phyloP scores from a whole-genome alignment of 2,329 filamentous ascomycete genomes.

The Cytospora piceicola region DNA sequence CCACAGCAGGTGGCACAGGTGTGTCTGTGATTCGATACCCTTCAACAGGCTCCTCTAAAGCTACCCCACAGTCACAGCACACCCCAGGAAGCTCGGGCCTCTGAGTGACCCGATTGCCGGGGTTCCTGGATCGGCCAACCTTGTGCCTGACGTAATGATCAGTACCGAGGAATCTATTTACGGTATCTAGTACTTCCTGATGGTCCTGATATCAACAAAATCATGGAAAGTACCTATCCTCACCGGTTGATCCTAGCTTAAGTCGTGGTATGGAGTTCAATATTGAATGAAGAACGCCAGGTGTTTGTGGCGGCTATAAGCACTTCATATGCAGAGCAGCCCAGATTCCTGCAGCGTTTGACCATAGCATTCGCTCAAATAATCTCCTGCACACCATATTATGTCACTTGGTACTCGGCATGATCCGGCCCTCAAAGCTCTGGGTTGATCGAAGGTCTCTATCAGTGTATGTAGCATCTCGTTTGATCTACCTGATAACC shows the following conservation, averaged over 20 bases:
- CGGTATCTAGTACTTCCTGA: not conserved
- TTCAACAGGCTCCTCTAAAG: not conserved
- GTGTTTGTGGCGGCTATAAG: not conserved
- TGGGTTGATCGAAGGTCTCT: no score
- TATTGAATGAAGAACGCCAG: not conserved
- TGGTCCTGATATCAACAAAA: not conserved
- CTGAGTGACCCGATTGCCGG: not conserved
- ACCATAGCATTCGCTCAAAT: no score
- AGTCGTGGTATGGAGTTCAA: not conserved
- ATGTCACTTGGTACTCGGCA: not conserved
- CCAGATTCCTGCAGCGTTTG: not conserved
- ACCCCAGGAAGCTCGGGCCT: conserved; percentile 4
- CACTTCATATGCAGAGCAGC: not conserved
- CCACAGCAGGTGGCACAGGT: conserved; percentile 1
- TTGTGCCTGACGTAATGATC: not conserved
- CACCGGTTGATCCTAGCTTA: no score
- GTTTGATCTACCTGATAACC: no score
- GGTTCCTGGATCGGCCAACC: not conserved
- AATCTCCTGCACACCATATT: not conserved
- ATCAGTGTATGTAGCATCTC: no score
- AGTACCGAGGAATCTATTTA: not conserved
- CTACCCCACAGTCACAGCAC: not conserved
- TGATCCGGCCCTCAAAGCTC: no score
- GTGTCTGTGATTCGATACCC: not conserved
- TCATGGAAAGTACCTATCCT: no score